Conservation (phyloP, 225 moss, liverwort and hornwort genomes). For the Anthoceros angustus region DNA sequence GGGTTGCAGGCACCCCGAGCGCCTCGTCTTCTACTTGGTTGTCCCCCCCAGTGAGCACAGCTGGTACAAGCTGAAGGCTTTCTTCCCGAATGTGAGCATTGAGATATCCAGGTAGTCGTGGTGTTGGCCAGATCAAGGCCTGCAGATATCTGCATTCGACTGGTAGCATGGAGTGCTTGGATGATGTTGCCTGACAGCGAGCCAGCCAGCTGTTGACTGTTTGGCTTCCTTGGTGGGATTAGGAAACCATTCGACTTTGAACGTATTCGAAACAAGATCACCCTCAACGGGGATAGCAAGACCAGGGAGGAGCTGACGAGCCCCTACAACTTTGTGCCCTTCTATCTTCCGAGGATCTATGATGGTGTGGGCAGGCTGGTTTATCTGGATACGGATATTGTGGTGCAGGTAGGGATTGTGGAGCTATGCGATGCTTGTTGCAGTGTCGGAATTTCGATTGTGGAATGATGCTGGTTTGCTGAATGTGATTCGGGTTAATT, state of each 20-base stretch:
- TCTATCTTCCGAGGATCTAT: conserved; percentile 52
- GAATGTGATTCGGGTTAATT: neutral
- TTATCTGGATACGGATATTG: conserved; percentile 82
- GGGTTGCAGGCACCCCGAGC: conserved; percentile 79
- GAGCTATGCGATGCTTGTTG: neutral
- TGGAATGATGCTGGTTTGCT: too few species aligned
- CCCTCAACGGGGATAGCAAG: conserved; percentile 50
- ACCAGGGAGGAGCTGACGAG: conserved; percentile 63
- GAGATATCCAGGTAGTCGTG: conserved; percentile 50
- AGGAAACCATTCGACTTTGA: conserved; percentile 18
- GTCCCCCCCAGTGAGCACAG: conserved; percentile 41
- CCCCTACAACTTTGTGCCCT: conserved; percentile 77
- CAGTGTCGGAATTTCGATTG: too few species aligned
- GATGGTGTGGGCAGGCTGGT: conserved; percentile 57
- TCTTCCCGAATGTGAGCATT: conserved; percentile 37
- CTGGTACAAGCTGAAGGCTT: conserved; percentile 26
- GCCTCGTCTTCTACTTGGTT: conserved; percentile 59
- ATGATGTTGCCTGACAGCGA: conserved; percentile 2
- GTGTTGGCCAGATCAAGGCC: too few species aligned
- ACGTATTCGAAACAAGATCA: conserved; percentile 23
- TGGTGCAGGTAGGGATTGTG: conserved; percentile 98
- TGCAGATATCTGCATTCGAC: too few species aligned
- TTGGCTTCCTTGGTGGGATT: neutral
- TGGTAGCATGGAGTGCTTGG: too few species aligned
- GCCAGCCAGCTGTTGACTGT: neutral